Evolutionary conservation across 164 flowering plant genomes (phyloP), one percentile per base, ranked within the genome.

Genomic region (Aristolochia contorta): DNA sequence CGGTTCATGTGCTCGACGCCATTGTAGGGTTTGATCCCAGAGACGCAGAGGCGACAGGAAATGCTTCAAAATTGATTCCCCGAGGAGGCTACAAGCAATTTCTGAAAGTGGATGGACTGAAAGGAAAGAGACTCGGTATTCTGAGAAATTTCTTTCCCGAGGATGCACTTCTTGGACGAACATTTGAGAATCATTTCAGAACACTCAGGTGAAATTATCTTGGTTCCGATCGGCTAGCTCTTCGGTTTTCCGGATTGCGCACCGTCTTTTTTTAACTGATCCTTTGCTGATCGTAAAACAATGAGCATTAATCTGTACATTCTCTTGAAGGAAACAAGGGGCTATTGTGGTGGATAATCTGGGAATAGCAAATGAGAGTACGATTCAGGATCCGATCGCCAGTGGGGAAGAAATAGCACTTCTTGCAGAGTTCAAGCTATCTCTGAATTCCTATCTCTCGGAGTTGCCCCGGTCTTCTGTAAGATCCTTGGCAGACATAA

Each of bases 1-100:
- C 89, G 0, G 87, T 77, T 52, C 61, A 74, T 62, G 81, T 82
- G 12, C 79, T 87, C 0, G 87, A 87, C 54, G 79, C 68, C 37
- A 83, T 87, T 30, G 86, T 69, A 20, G 91, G 91, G 3, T 69
- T 61, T 45, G 96, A 85, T 69, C 27, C 59, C 1, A 61, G 62
- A 0, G 91, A 87, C 55, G 45, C 60, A 0, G 49, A 51, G n/a
- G 85, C 82, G 20, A 88, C 91, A 0, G 54, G 10, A 30, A 59
- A 60, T 47, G 82, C 82, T 18, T 43, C 75, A 1, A 72, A 75
- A 37, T 77, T 53, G 67, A 84, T 88, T 18, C 91, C 96, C 2
- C 4, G 10, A 16, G 84, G 86, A 47, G 91, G 96, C 6, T 88
- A 85, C 59, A 61, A 32, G 23, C 84, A 80, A 23, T 84, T 78